Percentiles rank a stretch among this genome's conserved stretches.
phyloP scores from a whole-genome alignment of 2,329 filamentous ascomycete genomes.

The Ceratocystiopsis minuta region DNA sequence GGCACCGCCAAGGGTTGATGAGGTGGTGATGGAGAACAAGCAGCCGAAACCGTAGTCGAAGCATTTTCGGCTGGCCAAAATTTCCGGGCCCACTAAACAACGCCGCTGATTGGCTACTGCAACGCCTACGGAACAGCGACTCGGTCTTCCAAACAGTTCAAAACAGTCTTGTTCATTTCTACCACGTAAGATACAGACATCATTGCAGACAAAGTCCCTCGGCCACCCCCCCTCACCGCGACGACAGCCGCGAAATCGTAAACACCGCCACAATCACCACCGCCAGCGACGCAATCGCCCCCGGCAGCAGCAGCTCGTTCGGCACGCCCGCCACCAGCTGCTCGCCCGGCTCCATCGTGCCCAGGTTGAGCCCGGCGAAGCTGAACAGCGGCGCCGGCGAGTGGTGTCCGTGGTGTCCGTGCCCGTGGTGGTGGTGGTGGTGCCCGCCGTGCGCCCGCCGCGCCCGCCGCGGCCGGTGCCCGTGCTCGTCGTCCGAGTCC shows the following conservation, averaged over 20 bases:
- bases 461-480: background rate
- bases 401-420: slow-evolving; percentile 2
- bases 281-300: slow-evolving; percentile 86
- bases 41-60: too few species aligned
- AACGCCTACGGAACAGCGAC: too few species aligned
- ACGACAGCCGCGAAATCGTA: slow-evolving; percentile 54
- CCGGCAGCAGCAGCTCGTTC: slow-evolving; percentile 82
- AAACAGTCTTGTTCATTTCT: background rate
- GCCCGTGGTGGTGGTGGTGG: slow-evolving; percentile 11
- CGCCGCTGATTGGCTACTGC: too few species aligned
- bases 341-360: slow-evolving; percentile 21
- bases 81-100: too few species aligned
- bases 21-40: too few species aligned
- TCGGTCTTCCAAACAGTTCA: background rate
- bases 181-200: background rate
- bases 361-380: slow-evolving; percentile 5
- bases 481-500: slow-evolving; percentile 17
- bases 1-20: too few species aligned
- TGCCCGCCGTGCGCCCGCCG: slow-evolving; percentile 1
- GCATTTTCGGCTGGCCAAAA: too few species aligned
- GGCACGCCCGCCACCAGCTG: slow-evolving; percentile 82
- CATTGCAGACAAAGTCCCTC: too few species aligned
- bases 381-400: background rate
- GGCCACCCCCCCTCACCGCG: slow-evolving; percentile 16
- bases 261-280: slow-evolving; percentile 91